Conservation (phyloP, 805 yeast species). For the Cyberlindnera subsufficiens region DNA sequence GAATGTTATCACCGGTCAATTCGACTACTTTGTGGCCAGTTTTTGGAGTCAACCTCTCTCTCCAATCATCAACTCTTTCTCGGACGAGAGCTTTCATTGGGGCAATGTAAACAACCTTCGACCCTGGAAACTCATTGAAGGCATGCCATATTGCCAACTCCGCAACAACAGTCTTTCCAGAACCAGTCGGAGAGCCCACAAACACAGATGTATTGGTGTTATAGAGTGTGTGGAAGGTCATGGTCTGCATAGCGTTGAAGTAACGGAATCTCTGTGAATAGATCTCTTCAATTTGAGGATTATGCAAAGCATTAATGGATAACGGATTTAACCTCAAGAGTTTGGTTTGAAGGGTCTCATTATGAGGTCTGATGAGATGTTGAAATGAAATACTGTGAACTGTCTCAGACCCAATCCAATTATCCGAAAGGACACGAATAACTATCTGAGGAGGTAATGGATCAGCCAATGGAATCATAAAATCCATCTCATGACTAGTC, state of each 20-base stretch:
- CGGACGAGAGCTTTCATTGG: conserved; percentile 94
- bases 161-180: conserved; percentile 96
- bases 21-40: conserved; percentile 85
- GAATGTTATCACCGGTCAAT: conserved; percentile 91
- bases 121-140: conserved; percentile 75
- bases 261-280: conserved; percentile 67
- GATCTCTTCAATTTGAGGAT: conserved; percentile 58
- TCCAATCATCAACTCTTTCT: conserved; percentile 90
- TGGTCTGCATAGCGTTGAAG: conserved; percentile 98
- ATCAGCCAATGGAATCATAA: conserved; percentile 85
- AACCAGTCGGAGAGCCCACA: conserved; percentile 98
- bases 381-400: conserved; percentile 78
- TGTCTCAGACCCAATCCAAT: conserved; percentile 85
- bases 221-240: conserved; percentile 88
- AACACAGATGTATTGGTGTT: conserved; percentile 74
- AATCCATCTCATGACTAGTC: conserved; percentile 67
- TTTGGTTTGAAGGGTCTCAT: conserved; percentile 81
- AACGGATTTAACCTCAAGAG: conserved; percentile 78
- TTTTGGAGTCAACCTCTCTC: conserved; percentile 69
- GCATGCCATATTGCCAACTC: conserved; percentile 98
- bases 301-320: conserved; percentile 74
- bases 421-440: conserved; percentile 72
- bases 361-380: conserved; percentile 82
- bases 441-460: conserved; percentile 89
- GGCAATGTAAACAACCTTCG: conserved; percentile 88